Conservation (phyloP, 495 filamentous ascomycete species). For the Hyaloscypha variabilis region DNA sequence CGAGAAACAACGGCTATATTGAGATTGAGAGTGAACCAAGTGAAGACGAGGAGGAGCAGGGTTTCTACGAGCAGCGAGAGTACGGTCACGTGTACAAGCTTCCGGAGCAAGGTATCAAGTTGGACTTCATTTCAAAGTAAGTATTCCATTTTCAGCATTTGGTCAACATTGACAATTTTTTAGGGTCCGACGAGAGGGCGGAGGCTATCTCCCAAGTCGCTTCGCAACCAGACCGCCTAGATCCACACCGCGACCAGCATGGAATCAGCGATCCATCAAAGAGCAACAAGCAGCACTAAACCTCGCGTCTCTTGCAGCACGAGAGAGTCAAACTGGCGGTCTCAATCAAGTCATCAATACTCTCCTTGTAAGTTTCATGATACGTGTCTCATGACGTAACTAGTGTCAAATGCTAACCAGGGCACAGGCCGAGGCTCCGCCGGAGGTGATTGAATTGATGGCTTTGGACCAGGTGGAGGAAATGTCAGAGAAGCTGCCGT, state of each 20-base stretch:
- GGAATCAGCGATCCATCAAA: constrained; percentile 29
- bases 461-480: constrained; percentile 16
- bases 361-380: constrained; percentile 42
- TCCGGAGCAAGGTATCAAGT: constrained; percentile 72
- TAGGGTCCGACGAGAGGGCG: constrained; percentile 5
- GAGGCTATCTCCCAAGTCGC: constrained; percentile 15
- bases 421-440: constrained; percentile 38
- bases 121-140: constrained; percentile 70
- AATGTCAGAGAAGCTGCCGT: neutral
- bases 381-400: constrained; percentile 23
- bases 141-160: constrained; percentile 31
- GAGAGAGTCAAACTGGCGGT: constrained; percentile 16
- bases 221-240: constrained; percentile 20
- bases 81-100: constrained; percentile 67
- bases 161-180: constrained; percentile 4
- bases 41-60: constrained; percentile 56
- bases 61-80: constrained; percentile 51
- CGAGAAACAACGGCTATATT: constrained; percentile 75
- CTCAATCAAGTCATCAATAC: constrained; percentile 40
- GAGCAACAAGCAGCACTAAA: constrained; percentile 60
- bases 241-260: constrained; percentile 14
- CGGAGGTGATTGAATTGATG: constrained; percentile 24
- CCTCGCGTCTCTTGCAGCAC: constrained; percentile 48
- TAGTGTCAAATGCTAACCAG: constrained; percentile 27
- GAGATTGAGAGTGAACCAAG: constrained; percentile 69